These are phyloP conservation scores for Dictyostelium intermedium DNA, from an alignment of 78 protist genomes.

Conservation along the genomic window DNA sequence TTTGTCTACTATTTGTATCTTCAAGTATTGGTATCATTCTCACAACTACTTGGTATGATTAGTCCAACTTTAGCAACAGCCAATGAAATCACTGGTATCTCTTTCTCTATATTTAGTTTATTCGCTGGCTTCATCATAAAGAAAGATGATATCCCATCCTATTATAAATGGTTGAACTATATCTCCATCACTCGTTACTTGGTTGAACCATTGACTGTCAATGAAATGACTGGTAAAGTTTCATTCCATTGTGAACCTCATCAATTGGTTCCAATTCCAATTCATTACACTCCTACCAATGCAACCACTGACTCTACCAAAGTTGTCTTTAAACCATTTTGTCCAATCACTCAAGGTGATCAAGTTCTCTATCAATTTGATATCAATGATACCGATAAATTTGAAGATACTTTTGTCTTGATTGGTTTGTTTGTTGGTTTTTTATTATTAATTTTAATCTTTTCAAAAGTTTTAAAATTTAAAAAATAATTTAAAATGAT, in stretches of 20 bases:
- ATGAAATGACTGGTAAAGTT: slow-evolving; percentile 20
- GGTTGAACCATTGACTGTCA: slow-evolving; percentile 41
- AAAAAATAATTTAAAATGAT: slow-evolving; percentile 30
- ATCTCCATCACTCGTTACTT: slow-evolving; percentile 28
- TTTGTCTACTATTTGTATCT: slow-evolving; percentile 38
- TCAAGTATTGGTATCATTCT: slow-evolving; percentile 34
- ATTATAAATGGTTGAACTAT: slow-evolving; percentile 35
- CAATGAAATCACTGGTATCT: slow-evolving; percentile 64
- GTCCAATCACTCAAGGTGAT: slow-evolving; percentile 43
- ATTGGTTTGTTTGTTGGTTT: background rate
- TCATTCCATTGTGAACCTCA: slow-evolving; percentile 10
- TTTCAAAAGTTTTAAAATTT: slow-evolving; percentile 29
- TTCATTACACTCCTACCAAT: background rate
- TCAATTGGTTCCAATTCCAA: slow-evolving; percentile 25
- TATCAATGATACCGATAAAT: background rate
- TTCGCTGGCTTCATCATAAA: slow-evolving; percentile 71
- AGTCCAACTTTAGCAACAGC: slow-evolving; percentile 20
- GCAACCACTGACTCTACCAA: background rate
- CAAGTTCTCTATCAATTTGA: slow-evolving; percentile 35
- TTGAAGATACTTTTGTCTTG: background rate
- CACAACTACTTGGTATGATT: slow-evolving; percentile 28
- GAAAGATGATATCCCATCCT: slow-evolving; percentile 5
- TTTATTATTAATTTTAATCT: background rate
- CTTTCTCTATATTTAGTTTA: background rate
- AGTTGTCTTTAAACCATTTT: slow-evolving; percentile 13